Percentiles rank a stretch among this genome's conserved stretches.
Evolutionary conservation across 2,329 filamentous ascomycete genomes (phyloP).

Genomic region (Cyphellophora europaea): DNA sequence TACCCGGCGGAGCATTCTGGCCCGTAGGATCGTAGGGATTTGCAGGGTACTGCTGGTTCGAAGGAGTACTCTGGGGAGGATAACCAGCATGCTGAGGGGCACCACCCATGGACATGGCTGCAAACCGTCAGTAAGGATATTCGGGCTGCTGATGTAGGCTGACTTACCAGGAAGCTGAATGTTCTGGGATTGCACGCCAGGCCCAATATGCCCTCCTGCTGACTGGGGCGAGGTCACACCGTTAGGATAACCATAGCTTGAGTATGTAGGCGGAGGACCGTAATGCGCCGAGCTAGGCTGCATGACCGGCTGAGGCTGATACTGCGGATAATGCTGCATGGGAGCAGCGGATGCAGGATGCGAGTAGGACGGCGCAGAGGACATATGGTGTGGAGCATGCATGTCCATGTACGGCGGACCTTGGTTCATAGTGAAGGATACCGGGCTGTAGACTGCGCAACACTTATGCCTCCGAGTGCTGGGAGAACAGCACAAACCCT

Average conservation of each 20-base stretch:
- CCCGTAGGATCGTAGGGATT: slow-evolving; percentile 74
- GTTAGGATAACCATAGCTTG: slow-evolving; percentile 65
- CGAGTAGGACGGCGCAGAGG: slow-evolving; percentile 64
- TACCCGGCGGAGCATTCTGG: slow-evolving; percentile 81
- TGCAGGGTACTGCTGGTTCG: slow-evolving; percentile 30
- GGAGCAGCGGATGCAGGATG: slow-evolving; percentile 67
- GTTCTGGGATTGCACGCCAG: slow-evolving; percentile 56
- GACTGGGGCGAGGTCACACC: slow-evolving; percentile 73
- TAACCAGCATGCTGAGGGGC: slow-evolving; percentile 16
- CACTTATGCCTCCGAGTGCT: too few species aligned
- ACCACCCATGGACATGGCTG: slow-evolving; percentile 7
- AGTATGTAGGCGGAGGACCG: slow-evolving; percentile 49
- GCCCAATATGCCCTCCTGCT: slow-evolving; percentile 58
- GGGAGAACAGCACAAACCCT: too few species aligned
- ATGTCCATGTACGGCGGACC: slow-evolving; percentile 78
- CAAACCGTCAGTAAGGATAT: background rate
- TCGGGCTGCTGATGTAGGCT: too few species aligned
- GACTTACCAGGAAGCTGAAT: slow-evolving; percentile 50
- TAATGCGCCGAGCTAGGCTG: slow-evolving; percentile 66
- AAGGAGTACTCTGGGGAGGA: slow-evolving; percentile 15
- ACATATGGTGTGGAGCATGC: slow-evolving; percentile 59
- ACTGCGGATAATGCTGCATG: slow-evolving; percentile 69
- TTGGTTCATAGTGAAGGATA: slow-evolving; percentile 81
- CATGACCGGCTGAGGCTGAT: slow-evolving; percentile 62
- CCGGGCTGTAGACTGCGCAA: too few species aligned